These are phyloP conservation scores for Beauveria scarabaeidicola DNA, from an alignment of 2,329 filamentous ascomycete species.

Conservation along the genomic window DNA sequence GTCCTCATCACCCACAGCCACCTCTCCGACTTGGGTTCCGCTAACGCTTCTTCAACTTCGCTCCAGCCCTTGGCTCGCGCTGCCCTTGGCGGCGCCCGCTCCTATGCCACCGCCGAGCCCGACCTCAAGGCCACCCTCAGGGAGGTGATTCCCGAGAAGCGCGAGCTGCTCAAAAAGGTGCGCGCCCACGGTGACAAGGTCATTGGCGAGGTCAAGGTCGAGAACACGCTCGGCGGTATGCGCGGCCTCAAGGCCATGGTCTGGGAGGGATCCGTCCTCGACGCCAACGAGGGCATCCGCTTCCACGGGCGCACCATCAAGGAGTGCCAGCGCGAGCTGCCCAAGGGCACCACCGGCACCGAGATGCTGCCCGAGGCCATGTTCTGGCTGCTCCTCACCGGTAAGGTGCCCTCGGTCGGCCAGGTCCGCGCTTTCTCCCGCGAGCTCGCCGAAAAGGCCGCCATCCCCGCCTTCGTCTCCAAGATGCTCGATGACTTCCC, in stretches of 20 bases:
- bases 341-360: slow-evolving; percentile 83
- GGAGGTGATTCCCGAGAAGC: slow-evolving; percentile 80
- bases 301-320: slow-evolving; percentile 98
- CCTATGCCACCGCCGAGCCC: slow-evolving; percentile 71
- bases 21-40: not conserved
- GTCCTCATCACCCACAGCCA: not conserved
- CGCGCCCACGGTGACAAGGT: slow-evolving; percentile 76
- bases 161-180: slow-evolving; percentile 87
- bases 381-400: slow-evolving; percentile 98
- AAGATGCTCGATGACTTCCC: slow-evolving; percentile 89
- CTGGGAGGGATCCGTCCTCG: slow-evolving; percentile 96
- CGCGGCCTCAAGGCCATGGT: slow-evolving; percentile 96
- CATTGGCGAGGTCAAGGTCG: slow-evolving; percentile 86
- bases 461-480: slow-evolving; percentile 73
- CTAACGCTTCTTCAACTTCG: not conserved
- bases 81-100: slow-evolving; percentile 32
- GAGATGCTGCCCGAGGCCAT: slow-evolving; percentile 99
- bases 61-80: slow-evolving; percentile 24
- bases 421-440: slow-evolving; percentile 79
- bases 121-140: slow-evolving; percentile 84
- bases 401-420: slow-evolving; percentile 72
- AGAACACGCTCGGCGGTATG: slow-evolving; percentile 94
- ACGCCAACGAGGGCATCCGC: slow-evolving; percentile 93
- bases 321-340: slow-evolving; percentile 88
- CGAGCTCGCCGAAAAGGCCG: slow-evolving; percentile 78